phyloP scores from a whole-genome alignment of 306 rosid species.

The Gastrolobium bilobum region DNA sequence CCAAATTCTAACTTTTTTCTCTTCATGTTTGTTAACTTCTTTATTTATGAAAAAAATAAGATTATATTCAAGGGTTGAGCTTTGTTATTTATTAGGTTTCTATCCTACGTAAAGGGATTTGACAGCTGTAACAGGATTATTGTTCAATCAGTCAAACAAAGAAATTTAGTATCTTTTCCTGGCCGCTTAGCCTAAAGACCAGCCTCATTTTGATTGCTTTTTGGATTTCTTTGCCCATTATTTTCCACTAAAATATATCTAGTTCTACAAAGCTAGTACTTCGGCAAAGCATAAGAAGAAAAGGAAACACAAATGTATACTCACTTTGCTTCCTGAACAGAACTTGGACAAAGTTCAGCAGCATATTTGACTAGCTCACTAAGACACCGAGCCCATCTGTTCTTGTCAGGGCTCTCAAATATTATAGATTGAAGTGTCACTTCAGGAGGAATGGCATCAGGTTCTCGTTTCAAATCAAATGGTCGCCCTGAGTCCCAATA shows the following conservation, averaged over 20 bases:
- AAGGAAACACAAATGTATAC: conserved; percentile 36
- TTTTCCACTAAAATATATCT: conserved; percentile 28
- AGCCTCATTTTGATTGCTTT: conserved; percentile 20
- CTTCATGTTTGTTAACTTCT: background rate
- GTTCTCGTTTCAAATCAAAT: conserved; percentile 93
- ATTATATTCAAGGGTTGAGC: conserved; percentile 1
- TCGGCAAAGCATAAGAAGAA: conserved; percentile 35
- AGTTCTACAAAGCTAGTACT: conserved; percentile 34
- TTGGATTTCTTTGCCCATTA: conserved; percentile 4
- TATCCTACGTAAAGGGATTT: conserved; percentile 33
- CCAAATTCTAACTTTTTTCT: conserved; percentile 21
- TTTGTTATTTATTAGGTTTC: conserved; percentile 19
- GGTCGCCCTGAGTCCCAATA: conserved; percentile 98
- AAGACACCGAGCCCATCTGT: conserved; percentile 98
- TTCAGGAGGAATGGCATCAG: conserved; percentile 94
- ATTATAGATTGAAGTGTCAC: conserved; percentile 94
- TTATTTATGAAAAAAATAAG: background rate
- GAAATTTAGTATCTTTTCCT: conserved; percentile 21
- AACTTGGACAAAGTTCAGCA: conserved; percentile 93
- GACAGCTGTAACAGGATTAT: conserved; percentile 19
- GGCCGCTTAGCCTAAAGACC: conserved; percentile 38
- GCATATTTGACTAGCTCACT: conserved; percentile 96
- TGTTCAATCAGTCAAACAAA: background rate
- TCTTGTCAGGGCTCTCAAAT: conserved; percentile 98
- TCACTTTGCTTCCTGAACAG: conserved; percentile 95